Evolutionary conservation across 73 alveolate genomes (phyloP), one percentile per base, ranked within the genome.

Genomic region (Tetrahymena malaccensis): DNA sequence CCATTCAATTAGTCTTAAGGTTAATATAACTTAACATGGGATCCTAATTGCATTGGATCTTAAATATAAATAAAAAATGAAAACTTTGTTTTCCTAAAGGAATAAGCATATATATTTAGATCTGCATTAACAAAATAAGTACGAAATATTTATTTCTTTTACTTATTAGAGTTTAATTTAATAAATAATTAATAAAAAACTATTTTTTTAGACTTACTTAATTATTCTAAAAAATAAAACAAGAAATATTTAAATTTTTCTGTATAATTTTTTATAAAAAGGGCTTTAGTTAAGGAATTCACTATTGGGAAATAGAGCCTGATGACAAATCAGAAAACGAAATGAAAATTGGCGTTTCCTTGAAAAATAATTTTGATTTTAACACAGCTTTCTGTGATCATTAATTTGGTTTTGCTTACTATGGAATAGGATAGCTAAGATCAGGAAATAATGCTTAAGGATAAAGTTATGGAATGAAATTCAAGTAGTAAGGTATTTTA

Each of bases 31-130:
- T 33, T 70, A n/a, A 27, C 89, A 3, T 70, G 89, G 89, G 89
- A 70, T 31, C 89, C 89, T 8, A 70, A 31, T 12, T 4, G 19
- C 17, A 70, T 70, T 0, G 89, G 89, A 25, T 70, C 37, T n/a
- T 70, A 70, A 95, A 93, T 70, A 15, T 55, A 85, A 31, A 34
- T 43, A 34, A 44, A 85, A 34, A 89, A 97, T 94, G 96, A 97
- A 27, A 97, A 96, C 94, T 89, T 95, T 25, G 85, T 98, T 25
- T 96, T 93, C 93, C 96, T 98, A 19, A 94, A 97, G 70, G 99
- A 98, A 94, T 97, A 97, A 85, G 98, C 97, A 95, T 98, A 97
- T 95, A 97, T 97, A 43, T 98, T 98, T 96, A 96, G 99, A 94
- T 96, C 99, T n/a, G 98, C 96, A 0, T 96, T 96, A 4, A 96